Conservation (phyloP, 2,329 filamentous ascomycete genomes). For the Phyllosticta capitalensis region DNA sequence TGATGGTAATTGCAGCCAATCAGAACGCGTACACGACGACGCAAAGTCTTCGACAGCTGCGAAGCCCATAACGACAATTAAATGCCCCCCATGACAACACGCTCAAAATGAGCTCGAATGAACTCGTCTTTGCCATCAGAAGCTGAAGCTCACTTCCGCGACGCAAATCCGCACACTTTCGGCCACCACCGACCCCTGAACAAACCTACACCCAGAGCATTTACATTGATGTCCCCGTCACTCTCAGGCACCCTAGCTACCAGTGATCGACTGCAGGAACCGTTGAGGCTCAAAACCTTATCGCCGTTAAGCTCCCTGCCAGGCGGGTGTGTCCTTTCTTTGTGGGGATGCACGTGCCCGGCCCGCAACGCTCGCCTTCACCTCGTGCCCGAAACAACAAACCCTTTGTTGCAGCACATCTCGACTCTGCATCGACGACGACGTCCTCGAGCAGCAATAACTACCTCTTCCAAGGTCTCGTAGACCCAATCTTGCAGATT, state of each 20-base stretch:
- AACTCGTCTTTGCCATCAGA: neutral
- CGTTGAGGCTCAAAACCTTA: constrained; percentile 14
- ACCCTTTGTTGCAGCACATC: neutral
- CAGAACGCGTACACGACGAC: constrained; percentile 3
- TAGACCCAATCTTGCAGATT: neutral
- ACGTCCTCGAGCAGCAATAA: neutral
- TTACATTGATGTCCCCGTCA: constrained; percentile 3
- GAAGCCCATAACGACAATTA: constrained; percentile 3
- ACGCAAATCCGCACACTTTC: constrained; percentile 3
- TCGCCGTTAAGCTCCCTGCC: constrained; percentile 12
- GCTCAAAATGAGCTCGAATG: neutral
- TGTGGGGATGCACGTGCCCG: constrained; percentile 14
- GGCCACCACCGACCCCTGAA: neutral
- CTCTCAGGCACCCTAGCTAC: constrained; percentile 12
- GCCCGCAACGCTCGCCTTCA: constrained; percentile 8
- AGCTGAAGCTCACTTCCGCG: constrained; percentile 6
- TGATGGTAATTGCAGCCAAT: constrained; percentile 3
- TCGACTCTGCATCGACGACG: neutral
- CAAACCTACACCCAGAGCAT: neutral
- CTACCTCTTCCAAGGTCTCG: neutral
- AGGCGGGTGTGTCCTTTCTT: constrained; percentile 8
- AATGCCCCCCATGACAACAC: constrained; percentile 5
- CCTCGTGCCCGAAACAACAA: neutral
- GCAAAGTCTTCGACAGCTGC: constrained; percentile 4
- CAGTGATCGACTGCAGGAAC: constrained; percentile 16